Conservation (phyloP, 164 flowering plant species). For the Houttuynia cordata region DNA sequence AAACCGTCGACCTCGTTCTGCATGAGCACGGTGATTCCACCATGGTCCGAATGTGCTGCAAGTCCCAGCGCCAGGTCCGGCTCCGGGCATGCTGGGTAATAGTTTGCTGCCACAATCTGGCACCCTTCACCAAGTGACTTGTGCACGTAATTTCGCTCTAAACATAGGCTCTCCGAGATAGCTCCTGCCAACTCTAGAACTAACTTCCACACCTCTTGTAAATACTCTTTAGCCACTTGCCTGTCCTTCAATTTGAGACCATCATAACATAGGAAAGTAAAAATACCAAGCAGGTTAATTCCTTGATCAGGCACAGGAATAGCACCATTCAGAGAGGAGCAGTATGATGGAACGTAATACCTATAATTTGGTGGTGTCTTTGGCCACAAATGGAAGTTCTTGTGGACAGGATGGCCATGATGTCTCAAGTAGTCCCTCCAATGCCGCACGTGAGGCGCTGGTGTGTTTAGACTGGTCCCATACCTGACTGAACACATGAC, state of each 20-base stretch:
- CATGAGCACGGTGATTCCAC: slow-evolving; percentile 19
- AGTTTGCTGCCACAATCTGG: slow-evolving; percentile 22
- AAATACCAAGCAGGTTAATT: too few relatives aligned
- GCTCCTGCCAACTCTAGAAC: slow-evolving; percentile 11
- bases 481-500: slow-evolving; percentile 17
- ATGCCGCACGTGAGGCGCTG: slow-evolving; percentile 10
- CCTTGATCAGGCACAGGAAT: too few relatives aligned
- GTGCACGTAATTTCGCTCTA: slow-evolving; percentile 13
- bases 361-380: slow-evolving; percentile 16
- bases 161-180: slow-evolving; percentile 18
- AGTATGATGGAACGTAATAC: too few relatives aligned
- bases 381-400: slow-evolving; percentile 21
- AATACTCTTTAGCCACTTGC: slow-evolving; percentile 15
- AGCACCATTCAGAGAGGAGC: too few relatives aligned
- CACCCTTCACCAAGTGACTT: slow-evolving; percentile 15
- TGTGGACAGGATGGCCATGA: slow-evolving; percentile 18
- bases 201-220: slow-evolving; percentile 17
- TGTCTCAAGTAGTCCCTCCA: slow-evolving; percentile 26
- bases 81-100: slow-evolving; percentile 24
- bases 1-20: slow-evolving; percentile 21
- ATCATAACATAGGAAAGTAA: too few relatives aligned
- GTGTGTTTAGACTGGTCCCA: slow-evolving; percentile 21
- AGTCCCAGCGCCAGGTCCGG: slow-evolving; percentile 18
- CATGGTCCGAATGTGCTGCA: slow-evolving; percentile 23
- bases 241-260: slow-evolving; percentile 8